Evolutionary conservation across 2,329 filamentous ascomycete genomes (phyloP), one percentile per base, ranked within the genome.

Genomic region (Trichoderma sp.): DNA sequence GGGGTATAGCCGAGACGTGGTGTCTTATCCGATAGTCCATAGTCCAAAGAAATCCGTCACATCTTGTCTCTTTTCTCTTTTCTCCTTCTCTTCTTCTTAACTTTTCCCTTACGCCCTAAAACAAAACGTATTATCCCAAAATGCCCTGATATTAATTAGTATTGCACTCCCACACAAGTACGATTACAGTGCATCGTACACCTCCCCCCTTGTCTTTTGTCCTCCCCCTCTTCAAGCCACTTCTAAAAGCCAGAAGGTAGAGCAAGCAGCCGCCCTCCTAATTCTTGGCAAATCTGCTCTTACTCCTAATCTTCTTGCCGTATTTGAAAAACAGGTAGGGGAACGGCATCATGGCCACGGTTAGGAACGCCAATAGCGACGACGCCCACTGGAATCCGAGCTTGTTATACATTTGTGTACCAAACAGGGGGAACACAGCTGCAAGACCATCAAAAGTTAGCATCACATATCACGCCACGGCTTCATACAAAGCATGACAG

Each of bases 381-480:
- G 88, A 87, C 8, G 88, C 90, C 92, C 92, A 94, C 73, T 91
- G 88, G 72, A 91, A 88, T 17, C 92, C 92, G 28, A 95, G 84
- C 30, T 82, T 85, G 9, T 87, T 79, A 77, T 94, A 95, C 90
- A 95, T 89, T 74, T 90, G 91, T 32, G 88, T 86, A 17, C 91
- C 91, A 79, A 95, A 94, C 3, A 94, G 83, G 15, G 92, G 92
- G 75, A 95, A 95, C 4, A 89, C 88, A 67, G 93, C 93, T 71
- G 63, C 71, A 71, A 30, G 17, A 28, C 61, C 34, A 34, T 59
- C 34, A 32, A 39, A 32, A 39, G 73, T 76, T 58, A 78, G 75
- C 71, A 47, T 43, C 43, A 39, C 72, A 50, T 47, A 50, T 50
- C 43, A 68, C 30, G 20, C n/a, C 36, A 36, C 65, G 17, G 65